These are phyloP conservation scores for Ogataea kodamae DNA, from an alignment of 805 yeast genomes.

Conservation along the genomic window DNA sequence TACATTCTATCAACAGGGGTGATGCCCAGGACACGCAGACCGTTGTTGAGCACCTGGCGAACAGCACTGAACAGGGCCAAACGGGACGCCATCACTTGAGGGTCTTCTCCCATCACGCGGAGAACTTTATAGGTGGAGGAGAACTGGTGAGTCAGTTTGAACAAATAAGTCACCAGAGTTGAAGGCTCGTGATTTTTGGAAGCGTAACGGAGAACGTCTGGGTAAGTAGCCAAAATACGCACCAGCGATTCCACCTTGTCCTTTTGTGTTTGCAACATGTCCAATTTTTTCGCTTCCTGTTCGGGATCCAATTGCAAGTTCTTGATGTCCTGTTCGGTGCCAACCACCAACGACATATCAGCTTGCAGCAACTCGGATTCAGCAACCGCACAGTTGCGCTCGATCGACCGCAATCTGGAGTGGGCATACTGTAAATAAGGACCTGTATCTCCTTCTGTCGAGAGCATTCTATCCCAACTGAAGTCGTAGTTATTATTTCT, in stretches of 20 bases:
- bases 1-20: constrained; percentile 99
- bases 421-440: constrained; percentile 98
- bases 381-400: constrained; percentile 69
- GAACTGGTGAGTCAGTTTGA: constrained; percentile 88
- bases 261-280: constrained; percentile 24
- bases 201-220: constrained; percentile 83
- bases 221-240: constrained; percentile 83
- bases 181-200: constrained; percentile 86
- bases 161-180: constrained; percentile 88
- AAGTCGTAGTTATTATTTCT: constrained; percentile 94
- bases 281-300: constrained; percentile 31
- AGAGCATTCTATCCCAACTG: constrained; percentile 97
- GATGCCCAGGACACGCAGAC: constrained; percentile 84
- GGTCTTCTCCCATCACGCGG: constrained; percentile 96
- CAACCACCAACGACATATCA: constrained; percentile 29
- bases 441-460: constrained; percentile 99
- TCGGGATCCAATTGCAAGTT: constrained; percentile 24
- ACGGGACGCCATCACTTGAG: constrained; percentile 83
- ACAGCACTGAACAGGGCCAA: constrained; percentile 88
- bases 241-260: constrained; percentile 50
- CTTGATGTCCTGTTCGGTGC: constrained; percentile 27
- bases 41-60: constrained; percentile 83
- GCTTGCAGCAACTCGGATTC: constrained; percentile 27
- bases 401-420: constrained; percentile 91
- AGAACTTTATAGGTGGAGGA: constrained; percentile 93